A percentile compares a stretch with the other conserved stretches of the same genome.
Evolutionary conservation across 2,329 filamentous ascomycete genomes (phyloP).

Genomic region (Mariannaea elegans): DNA sequence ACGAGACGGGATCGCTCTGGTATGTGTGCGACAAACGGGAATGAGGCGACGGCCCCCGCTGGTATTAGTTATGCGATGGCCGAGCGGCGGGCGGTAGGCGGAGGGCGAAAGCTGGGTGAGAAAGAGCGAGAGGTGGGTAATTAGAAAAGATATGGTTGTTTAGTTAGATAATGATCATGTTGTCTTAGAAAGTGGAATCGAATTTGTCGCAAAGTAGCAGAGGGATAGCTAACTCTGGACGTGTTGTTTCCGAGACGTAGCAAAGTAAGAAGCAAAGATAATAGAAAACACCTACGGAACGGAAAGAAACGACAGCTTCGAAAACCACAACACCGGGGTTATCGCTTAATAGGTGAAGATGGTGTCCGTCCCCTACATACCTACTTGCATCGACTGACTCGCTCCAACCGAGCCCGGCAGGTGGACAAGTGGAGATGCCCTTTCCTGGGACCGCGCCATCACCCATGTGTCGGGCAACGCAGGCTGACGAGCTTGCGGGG

Average conservation of each 20-base stretch:
- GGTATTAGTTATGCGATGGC: not conserved
- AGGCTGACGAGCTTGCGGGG: constrained; percentile 39
- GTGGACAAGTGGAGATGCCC: constrained; percentile 29
- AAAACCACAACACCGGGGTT: constrained; percentile 29
- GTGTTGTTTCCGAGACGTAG: not conserved
- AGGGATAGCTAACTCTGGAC: too few species aligned
- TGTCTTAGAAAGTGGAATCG: too few species aligned
- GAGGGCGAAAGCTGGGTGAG: not conserved
- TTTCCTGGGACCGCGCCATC: constrained; percentile 22
- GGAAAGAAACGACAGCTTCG: not conserved
- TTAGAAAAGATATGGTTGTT: not conserved
- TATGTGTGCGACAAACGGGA: not conserved
- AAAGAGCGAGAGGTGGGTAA: not conserved
- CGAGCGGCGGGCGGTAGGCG: not conserved
- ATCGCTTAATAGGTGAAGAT: constrained; percentile 35
- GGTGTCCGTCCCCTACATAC: not conserved
- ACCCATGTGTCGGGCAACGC: constrained; percentile 10
- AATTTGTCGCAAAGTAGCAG: too few species aligned
- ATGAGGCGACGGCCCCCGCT: not conserved
- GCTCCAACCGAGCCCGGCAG: constrained; percentile 21
- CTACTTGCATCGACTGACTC: constrained; percentile 34
- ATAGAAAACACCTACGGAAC: not conserved
- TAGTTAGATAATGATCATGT: not conserved
- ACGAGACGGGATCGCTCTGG: not conserved
- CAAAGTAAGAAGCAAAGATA: not conserved